These are phyloP conservation scores for Russula ochroleuca DNA, from an alignment of 768 basidiomycete species.

Conservation along the genomic window DNA sequence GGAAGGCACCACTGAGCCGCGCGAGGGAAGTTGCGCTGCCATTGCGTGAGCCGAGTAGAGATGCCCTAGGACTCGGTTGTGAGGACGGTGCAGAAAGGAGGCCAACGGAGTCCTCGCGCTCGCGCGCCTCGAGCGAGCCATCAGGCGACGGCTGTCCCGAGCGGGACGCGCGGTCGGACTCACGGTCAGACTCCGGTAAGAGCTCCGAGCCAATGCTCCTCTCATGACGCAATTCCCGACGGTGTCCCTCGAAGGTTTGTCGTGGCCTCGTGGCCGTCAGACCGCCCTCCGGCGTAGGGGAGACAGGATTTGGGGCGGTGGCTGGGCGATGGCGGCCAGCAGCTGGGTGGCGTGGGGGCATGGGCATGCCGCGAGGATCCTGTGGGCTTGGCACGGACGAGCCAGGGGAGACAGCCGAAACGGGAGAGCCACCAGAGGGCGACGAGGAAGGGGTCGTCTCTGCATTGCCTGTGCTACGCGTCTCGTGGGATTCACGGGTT, in stretches of 20 bases:
- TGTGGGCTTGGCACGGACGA: slow-evolving; percentile 30
- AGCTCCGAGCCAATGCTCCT: slow-evolving; percentile 3
- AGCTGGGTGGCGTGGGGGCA: slow-evolving; percentile 47
- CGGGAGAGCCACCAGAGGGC: slow-evolving; percentile 52
- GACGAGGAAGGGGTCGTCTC: slow-evolving; percentile 33
- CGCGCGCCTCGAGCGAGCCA: slow-evolving; percentile 56
- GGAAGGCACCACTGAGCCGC: slow-evolving; percentile 37
- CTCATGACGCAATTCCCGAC: background rate
- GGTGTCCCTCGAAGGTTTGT: slow-evolving; percentile 29
- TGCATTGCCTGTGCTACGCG: slow-evolving; percentile 51
- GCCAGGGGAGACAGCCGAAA: slow-evolving; percentile 40
- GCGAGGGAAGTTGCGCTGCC: slow-evolving; percentile 43
- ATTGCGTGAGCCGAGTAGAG: slow-evolving; percentile 42
- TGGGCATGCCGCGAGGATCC: slow-evolving; percentile 39
- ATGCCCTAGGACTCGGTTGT: slow-evolving; percentile 47
- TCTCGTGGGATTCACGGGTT: slow-evolving; percentile 38
- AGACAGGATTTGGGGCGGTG: slow-evolving; percentile 37
- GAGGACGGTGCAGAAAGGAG: slow-evolving; percentile 44
- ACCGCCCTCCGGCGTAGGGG: slow-evolving; percentile 5
- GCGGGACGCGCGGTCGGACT: slow-evolving; percentile 28
- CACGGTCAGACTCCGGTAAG: slow-evolving; percentile 20
- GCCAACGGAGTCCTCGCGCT: slow-evolving; percentile 59
- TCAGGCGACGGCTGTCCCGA: slow-evolving; percentile 39
- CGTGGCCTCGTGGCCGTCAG: background rate
- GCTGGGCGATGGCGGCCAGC: slow-evolving; percentile 37